phyloP scores from a whole-genome alignment of 192 early-diverging fungal genomes.

The Jimgerdemannia flammicorona region DNA sequence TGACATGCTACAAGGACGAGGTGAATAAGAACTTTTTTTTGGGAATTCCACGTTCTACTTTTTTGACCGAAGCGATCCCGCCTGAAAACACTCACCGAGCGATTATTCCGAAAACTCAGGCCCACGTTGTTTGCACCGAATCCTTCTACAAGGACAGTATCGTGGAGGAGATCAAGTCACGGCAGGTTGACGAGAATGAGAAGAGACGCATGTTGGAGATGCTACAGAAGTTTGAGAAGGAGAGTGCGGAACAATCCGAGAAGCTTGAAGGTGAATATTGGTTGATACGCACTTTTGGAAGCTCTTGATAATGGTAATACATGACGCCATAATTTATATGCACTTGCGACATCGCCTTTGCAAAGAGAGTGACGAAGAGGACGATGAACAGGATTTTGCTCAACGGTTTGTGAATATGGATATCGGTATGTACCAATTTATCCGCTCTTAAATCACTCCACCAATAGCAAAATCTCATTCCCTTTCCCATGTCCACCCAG shows the following conservation, averaged over 20 bases:
- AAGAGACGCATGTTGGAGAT: slow-evolving; percentile 50
- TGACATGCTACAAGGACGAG: slow-evolving; percentile 59
- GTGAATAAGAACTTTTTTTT: slow-evolving; percentile 11
- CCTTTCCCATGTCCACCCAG: not conserved
- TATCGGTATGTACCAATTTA: slow-evolving; percentile 11
- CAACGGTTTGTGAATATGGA: slow-evolving; percentile 43
- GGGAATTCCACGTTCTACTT: not conserved
- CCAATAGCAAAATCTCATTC: not conserved
- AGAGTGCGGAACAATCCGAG: slow-evolving; percentile 28
- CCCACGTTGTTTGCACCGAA: slow-evolving; percentile 37
- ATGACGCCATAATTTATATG: not conserved
- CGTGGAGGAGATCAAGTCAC: slow-evolving; percentile 45
- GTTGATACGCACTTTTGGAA: not conserved
- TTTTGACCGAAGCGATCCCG: too few relatives aligned
- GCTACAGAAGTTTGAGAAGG: slow-evolving; percentile 41
- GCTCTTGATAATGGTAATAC: too few relatives aligned
- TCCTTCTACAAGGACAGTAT: slow-evolving; percentile 59
- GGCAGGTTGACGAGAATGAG: slow-evolving; percentile 30
- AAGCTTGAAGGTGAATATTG: slow-evolving; percentile 18
- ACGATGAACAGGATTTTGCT: slow-evolving; percentile 37
- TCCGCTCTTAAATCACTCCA: not conserved
- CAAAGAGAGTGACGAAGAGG: slow-evolving; percentile 27
- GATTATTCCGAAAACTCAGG: slow-evolving; percentile 6
- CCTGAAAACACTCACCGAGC: too few relatives aligned
- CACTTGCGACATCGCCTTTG: not conserved